phyloP scores from a whole-genome alignment of 139 green algal species.

The Chlamydomonas sp. region DNA sequence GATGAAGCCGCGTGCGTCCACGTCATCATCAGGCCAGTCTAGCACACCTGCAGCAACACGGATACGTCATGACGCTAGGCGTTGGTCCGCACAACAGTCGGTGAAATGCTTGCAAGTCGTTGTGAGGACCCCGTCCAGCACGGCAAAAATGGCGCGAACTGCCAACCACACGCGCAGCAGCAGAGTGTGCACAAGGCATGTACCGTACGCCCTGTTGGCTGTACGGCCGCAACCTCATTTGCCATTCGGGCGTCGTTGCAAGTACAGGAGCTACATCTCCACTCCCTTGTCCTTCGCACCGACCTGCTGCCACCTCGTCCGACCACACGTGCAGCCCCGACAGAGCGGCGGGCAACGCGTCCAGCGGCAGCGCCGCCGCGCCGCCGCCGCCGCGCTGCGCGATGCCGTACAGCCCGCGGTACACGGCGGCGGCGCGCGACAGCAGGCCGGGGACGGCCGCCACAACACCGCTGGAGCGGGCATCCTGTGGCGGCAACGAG shows the following conservation, averaged over 20 bases:
- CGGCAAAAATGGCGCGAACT: not conserved
- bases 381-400: constrained; percentile 17
- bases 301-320: constrained; percentile 52
- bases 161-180: not conserved
- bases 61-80: not conserved
- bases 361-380: constrained; percentile 47
- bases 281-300: not conserved
- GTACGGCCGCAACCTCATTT: not conserved
- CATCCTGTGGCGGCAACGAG: not conserved
- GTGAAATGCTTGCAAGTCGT: not conserved
- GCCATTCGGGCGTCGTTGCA: not conserved
- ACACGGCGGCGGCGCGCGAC: constrained; percentile 43
- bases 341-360: constrained; percentile 47
- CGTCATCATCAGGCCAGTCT: constrained; percentile 53
- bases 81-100: not conserved
- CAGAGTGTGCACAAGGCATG: not conserved
- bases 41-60: constrained; percentile 32
- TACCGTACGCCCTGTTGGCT: not conserved
- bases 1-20: constrained; percentile 39
- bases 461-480: not conserved
- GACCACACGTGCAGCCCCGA: constrained; percentile 54
- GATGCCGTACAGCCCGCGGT: constrained; percentile 50
- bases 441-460: constrained; percentile 40
- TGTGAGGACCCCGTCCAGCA: not conserved
- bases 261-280: no score